phyloP scores from a whole-genome alignment of 768 basidiomycete genomes.

The Suillus occidentalis region DNA sequence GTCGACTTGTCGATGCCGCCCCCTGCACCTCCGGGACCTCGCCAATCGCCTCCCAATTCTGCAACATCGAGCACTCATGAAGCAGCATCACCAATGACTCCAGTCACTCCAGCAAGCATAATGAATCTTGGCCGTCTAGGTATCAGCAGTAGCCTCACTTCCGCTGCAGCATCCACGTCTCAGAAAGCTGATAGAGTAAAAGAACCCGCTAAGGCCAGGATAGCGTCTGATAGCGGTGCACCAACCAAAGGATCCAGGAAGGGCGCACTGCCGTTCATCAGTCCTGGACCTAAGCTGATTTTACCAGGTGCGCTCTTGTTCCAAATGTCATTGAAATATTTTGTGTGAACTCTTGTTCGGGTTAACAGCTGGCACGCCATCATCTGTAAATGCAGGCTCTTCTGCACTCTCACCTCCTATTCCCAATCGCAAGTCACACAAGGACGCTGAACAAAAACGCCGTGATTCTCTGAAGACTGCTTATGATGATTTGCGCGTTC shows the following conservation, averaged over 20 bases:
- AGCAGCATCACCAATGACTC: conserved; percentile 41
- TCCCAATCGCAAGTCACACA: conserved; percentile 81
- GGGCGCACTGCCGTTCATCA: conserved; percentile 36
- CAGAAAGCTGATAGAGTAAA: conserved; percentile 30
- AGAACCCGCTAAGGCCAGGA: conserved; percentile 30
- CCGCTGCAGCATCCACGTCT: conserved; percentile 25
- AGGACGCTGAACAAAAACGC: conserved; percentile 96
- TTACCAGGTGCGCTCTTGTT: conserved; percentile 55
- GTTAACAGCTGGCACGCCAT: conserved; percentile 34
- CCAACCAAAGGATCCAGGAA: conserved; percentile 28
- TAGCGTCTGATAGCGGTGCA: conserved; percentile 18
- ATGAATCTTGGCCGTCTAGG: conserved; percentile 82
- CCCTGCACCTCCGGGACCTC: conserved; percentile 53
- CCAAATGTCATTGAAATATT: background rate
- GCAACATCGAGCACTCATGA: conserved; percentile 1
- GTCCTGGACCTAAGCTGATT: conserved; percentile 67
- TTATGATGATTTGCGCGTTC: conserved; percentile 77
- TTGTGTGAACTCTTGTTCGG: conserved; percentile 8
- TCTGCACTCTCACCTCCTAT: conserved; percentile 34
- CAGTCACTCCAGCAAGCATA: conserved; percentile 89
- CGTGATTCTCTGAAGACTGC: conserved; percentile 95
- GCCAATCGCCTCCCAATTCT: conserved; percentile 19
- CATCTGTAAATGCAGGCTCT: conserved; percentile 25
- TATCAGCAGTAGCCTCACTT: conserved; percentile 41
- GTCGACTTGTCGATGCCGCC: conserved; percentile 91